Evolutionary conservation across 768 basidiomycete species (phyloP).

Genomic region (Psilocybe cyanescens): DNA sequence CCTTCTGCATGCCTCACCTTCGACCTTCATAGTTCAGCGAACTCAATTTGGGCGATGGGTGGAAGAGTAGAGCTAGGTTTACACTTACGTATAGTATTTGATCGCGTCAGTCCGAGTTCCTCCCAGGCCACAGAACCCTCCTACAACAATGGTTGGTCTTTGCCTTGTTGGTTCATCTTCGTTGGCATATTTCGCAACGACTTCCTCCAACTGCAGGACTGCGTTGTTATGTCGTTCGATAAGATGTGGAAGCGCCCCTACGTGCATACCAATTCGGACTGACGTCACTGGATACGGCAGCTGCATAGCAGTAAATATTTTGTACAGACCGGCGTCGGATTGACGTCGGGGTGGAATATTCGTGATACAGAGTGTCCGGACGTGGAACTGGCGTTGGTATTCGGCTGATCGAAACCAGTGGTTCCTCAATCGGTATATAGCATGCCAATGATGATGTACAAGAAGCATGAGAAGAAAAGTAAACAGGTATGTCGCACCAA

Average conservation of each 20-base stretch:
- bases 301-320: conserved; percentile 57
- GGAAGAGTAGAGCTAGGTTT: background rate
- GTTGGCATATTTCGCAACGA: conserved; percentile 77
- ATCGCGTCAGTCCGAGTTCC: conserved; percentile 77
- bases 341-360: conserved; percentile 68
- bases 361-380: conserved; percentile 76
- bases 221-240: conserved; percentile 80
- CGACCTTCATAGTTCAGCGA: conserved; percentile 18
- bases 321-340: conserved; percentile 70
- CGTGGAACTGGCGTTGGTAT: conserved; percentile 78
- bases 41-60: background rate
- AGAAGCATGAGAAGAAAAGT: conserved; percentile 60
- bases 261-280: conserved; percentile 70
- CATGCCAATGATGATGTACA: conserved; percentile 63
- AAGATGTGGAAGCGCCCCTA: conserved; percentile 76
- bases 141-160: conserved; percentile 67
- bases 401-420: conserved; percentile 77
- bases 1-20: conserved; percentile 50
- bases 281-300: conserved; percentile 76
- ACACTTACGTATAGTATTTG: conserved; percentile 24
- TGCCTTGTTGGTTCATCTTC: conserved; percentile 48
- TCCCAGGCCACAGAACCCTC: conserved; percentile 72
- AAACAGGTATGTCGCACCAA: conserved; percentile 71
- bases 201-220: conserved; percentile 74
- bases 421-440: conserved; percentile 69